phyloP scores from a whole-genome alignment of 768 basidiomycete genomes.

The Macrolepiota albuminosa region DNA sequence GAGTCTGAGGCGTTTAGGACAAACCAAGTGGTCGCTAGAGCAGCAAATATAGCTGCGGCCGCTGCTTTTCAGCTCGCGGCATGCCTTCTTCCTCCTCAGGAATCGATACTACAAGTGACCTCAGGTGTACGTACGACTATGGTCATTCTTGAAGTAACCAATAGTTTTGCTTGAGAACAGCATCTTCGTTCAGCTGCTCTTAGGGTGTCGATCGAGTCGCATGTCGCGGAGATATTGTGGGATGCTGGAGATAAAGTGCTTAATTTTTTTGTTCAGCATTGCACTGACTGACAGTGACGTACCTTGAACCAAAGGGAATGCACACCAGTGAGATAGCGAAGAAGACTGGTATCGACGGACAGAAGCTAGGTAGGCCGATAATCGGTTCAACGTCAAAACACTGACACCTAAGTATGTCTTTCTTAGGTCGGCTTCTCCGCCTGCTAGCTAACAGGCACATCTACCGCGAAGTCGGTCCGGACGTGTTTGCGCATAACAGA shows the following conservation, averaged over 20 bases:
- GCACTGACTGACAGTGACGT: not conserved
- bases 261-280: not conserved
- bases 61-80: constrained; percentile 30
- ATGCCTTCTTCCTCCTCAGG: constrained; percentile 22
- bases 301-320: constrained; percentile 21
- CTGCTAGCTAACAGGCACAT: constrained; percentile 29
- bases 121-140: constrained; percentile 17
- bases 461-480: constrained; percentile 29
- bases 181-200: constrained; percentile 21
- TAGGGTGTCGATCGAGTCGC: constrained; percentile 18
- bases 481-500: constrained; percentile 31
- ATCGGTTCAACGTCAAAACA: not conserved
- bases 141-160: not conserved
- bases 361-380: constrained; percentile 28
- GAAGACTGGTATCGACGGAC: constrained; percentile 24
- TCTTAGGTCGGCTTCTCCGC: constrained; percentile 25
- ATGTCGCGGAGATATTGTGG: constrained; percentile 26
- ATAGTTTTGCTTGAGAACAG: constrained; percentile 6
- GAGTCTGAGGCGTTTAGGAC: constrained; percentile 24
- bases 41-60: constrained; percentile 24
- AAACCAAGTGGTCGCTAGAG: constrained; percentile 23
- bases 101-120: constrained; percentile 16
- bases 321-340: constrained; percentile 34
- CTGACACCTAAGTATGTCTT: not conserved
- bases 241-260: constrained; percentile 27